Percentiles rank a stretch among this genome's conserved stretches.
phyloP scores from a whole-genome alignment of 2,329 filamentous ascomycete genomes.

The Dryadomyces quercus-mongolicae region DNA sequence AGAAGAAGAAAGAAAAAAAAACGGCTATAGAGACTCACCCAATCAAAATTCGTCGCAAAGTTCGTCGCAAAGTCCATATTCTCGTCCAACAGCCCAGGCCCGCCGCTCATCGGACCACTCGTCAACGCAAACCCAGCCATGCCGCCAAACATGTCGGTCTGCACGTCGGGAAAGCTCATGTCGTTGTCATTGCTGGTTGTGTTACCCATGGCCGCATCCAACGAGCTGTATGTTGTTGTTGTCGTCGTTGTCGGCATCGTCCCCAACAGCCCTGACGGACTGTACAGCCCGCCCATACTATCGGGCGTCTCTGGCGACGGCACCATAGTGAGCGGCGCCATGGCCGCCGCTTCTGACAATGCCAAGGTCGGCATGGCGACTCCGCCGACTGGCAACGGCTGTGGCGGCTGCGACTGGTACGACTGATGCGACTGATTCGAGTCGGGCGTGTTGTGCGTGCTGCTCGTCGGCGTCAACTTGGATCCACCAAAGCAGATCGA shows the following conservation, averaged over 20 bases:
- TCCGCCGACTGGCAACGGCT: no score
- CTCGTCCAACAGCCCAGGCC: conserved; percentile 8
- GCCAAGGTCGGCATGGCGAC: no score
- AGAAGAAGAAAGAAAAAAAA: background rate
- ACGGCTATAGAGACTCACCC: conserved; percentile 32
- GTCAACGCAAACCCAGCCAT: conserved; percentile 31
- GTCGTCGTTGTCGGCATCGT: background rate
- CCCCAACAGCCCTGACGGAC: conserved; percentile 14
- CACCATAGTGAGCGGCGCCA: conserved; percentile 28
- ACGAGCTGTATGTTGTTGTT: conserved; percentile 28
- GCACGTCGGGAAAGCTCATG: conserved; percentile 23
- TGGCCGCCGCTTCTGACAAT: conserved; percentile 22
- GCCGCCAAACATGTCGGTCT: conserved; percentile 16
- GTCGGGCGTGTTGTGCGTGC: no score
- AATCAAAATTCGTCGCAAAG: conserved; percentile 45
- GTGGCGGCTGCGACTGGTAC: no score
- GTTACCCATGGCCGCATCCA: conserved; percentile 26
- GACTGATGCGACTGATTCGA: no score
- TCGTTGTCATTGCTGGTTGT: conserved; percentile 11
- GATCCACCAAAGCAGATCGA: background rate
- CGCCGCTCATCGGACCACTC: conserved; percentile 21
- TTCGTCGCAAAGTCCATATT: conserved; percentile 35
- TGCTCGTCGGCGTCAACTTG: background rate
- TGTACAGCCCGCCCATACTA: conserved; percentile 17
- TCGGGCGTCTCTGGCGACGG: conserved; percentile 21